Evolutionary conservation across 164 flowering plant genomes (phyloP), one percentile per base, ranked within the genome.

Genomic region (Cinnamomum chago): DNA sequence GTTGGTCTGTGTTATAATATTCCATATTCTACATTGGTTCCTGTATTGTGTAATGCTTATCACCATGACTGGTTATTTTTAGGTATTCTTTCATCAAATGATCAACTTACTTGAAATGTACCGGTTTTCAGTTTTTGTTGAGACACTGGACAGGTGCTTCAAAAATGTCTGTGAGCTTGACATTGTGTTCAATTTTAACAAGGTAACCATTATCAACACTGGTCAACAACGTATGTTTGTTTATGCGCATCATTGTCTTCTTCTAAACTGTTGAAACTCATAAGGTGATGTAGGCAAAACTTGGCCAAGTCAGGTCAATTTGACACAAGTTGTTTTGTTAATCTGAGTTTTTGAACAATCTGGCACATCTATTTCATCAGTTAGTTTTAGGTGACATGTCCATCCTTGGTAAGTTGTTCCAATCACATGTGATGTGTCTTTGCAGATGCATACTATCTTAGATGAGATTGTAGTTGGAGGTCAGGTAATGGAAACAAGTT

Each of bases 101-200:
- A 20, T 24, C 27, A 30, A 13, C 76, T 69, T 2, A 79, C 50
- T 70, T 50, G 62, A 60, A 35, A 51, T 71, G 30, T 83, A 20
- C 0, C 76, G 68, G 47, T 70, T 82, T 80, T 72, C 95, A 95
- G 99, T 93, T 79, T 91, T 93, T 76, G 99, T 95, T 76, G 99
- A 93, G 83, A 90, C 97, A 5, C 67, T 95, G 86, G 98, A 93
- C 89, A 94, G 88, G 72, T 95, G 97, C 87, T 95, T 95, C 90
- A 91, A 82, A 74, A 91, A 94, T 80, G 99, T 94, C 11, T 95
- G 99, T 64, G 98, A 95, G 92, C 97, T 93, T 75, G 98, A 95
- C 83, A 73, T 95, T 58, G 94, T 94, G 76, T 92, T 88, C 88
- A 94, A 90, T 75, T 94, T 87, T 77, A 85, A 84, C 85, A 95